These are phyloP conservation scores for Mycena maculata DNA, from an alignment of 768 basidiomycete genomes.

Conservation along the genomic window DNA sequence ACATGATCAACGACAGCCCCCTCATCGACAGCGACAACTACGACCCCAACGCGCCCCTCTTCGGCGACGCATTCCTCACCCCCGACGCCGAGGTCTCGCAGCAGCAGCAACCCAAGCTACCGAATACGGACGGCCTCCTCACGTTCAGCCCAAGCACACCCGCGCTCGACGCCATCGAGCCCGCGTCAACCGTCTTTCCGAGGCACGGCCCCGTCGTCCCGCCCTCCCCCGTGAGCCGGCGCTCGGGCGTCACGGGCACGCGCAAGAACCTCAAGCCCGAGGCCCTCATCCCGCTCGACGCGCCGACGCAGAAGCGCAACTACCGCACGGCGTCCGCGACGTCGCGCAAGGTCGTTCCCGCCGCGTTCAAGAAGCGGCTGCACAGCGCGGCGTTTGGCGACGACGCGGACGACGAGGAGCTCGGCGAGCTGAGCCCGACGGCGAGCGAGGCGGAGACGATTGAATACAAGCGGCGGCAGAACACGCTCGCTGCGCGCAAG, in stretches of 20 bases:
- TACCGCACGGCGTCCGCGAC: slow-evolving; percentile 65
- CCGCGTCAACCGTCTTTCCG: neutral
- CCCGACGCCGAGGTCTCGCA: neutral
- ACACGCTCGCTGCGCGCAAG: slow-evolving; percentile 75
- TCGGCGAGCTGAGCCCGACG: slow-evolving; percentile 37
- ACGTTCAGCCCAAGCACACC: slow-evolving; percentile 30
- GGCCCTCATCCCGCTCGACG: slow-evolving; percentile 61
- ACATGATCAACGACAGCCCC: slow-evolving; percentile 10
- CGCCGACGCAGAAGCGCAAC: slow-evolving; percentile 68
- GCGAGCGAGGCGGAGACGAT: slow-evolving; percentile 63
- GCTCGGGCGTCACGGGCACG: slow-evolving; percentile 49
- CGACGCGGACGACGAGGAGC: slow-evolving; percentile 44
- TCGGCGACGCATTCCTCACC: slow-evolving; percentile 8
- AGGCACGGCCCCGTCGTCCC: slow-evolving; percentile 21
- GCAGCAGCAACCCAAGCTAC: slow-evolving; percentile 23
- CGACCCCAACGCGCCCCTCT: slow-evolving; percentile 10
- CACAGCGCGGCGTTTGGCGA: slow-evolving; percentile 46
- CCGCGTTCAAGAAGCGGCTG: slow-evolving; percentile 59
- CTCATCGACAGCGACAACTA: slow-evolving; percentile 7
- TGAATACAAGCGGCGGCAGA: slow-evolving; percentile 73
- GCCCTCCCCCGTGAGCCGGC: slow-evolving; percentile 9
- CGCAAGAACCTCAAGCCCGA: slow-evolving; percentile 65
- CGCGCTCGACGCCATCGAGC: slow-evolving; percentile 18
- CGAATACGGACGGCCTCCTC: slow-evolving; percentile 11
- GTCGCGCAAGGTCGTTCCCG: slow-evolving; percentile 69